Base-by-base conservation (phyloP, 345 rosid species). In the Abelmoschus esculentus region DNA sequence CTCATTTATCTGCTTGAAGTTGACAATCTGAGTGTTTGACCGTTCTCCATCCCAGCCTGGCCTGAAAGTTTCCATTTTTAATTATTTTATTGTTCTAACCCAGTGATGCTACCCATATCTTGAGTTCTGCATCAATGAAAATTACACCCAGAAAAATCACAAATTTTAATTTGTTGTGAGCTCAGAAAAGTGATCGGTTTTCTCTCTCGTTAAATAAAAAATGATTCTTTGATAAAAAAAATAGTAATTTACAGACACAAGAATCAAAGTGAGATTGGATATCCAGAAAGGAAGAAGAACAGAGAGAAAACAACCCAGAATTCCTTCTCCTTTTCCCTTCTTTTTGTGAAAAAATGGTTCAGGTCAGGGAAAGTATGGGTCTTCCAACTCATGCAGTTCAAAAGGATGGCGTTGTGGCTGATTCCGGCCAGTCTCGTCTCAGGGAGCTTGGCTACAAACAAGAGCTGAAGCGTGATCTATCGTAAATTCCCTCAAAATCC, bases 391-490 rank as follows among this genome's bases (percentile, higher is more conserved):
- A 72, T 13, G 63, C 65, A 3, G 64, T 68, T 6, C 58, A 47
- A 69, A 74, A 83, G 19, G 81, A 79, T 26, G 42, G 14, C 46
- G 64, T 32, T 58, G 49, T 62, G 65, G 69, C 76, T 26, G 96
- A 89, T 78, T 84, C 97, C 6, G 90, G 95, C 69, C 86, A 79
- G 71, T 67, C 83, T 63, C 91, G 98, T 49, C 92, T 89, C 72
- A 82, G 73, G 58, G 89, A 93, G 83, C 95, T 93, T 57, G 98
- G 98, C 46, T 93, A 93, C 88, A 93, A 91, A 79, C 97, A 93
- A 79, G 98, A 93, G 60, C 97, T 93, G 69, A 91, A 91, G 84
- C 98, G 97, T 40, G 91, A 91, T 62, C 91, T 93, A 79, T 93
- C 95, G 96, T 91, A 83, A 82, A 75, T 26, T 60, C 44, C 66